Evolutionary conservation across 208 protist genomes (phyloP), one percentile per base, ranked within the genome.

Genomic region (Novymonas esmeraldas): DNA sequence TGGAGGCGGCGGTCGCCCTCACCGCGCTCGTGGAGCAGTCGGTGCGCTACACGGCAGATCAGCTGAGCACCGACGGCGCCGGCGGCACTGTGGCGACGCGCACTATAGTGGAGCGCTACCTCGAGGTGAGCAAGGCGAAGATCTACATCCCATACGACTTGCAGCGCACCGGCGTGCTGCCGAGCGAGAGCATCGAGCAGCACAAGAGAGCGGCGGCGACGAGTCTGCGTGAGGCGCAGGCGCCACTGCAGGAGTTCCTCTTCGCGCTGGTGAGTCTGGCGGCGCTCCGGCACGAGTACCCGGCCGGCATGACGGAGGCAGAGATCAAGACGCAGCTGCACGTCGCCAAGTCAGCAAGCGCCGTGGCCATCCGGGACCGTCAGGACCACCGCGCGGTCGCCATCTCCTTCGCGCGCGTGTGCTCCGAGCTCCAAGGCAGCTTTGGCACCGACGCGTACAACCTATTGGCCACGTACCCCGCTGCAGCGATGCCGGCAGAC

Each of bases 131-230:
- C 31, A 59, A 68, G 48, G 62, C 67, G 45, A 78, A 78, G 49
- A 54, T 85, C 6, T 79, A 62, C 69, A 79, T 85, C 34, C 74
- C 80, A 4, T 85, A 78, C 52, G 80, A 79, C 13, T 54, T 48
- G 0, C 80, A 85, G 49, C 54, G 59, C 6, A 63, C 49, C 11
- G 80, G 80, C 24, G 34, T 79, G 2, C 9, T 66, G 29, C 70
- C 80, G 5, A 57, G 51, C 31, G 72, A 79, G 51, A 63, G 79
- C 49, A 73, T 70, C 16, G 61, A 69, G 29, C 52, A 26, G 9
- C 51, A 81, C 49, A 71, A 71, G 65, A 54, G 51, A 16, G 52
- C 51, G 0, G 80, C 80, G 2, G 58, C 52, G 2, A 3, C 62
- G 18, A 41, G 42, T 20, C 76, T 85, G 56, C 54, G 48, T 0